Evolutionary conservation across 805 yeast species (phyloP).

Genomic region (Lipomyces spencermartinsiae): DNA sequence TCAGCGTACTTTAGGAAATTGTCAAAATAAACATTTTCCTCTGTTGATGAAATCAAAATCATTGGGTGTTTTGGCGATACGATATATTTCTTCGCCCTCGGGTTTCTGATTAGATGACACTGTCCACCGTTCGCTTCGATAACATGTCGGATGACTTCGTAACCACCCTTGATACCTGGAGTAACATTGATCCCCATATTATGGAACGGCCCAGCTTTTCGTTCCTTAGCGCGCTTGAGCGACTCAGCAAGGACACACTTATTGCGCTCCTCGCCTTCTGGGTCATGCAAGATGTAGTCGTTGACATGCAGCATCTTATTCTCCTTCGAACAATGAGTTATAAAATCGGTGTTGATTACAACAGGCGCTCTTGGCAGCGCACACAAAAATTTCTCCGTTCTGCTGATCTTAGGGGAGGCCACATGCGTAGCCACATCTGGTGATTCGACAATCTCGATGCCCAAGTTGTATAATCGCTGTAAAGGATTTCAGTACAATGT

Average conservation of each 20-base stretch:
- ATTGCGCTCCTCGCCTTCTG: conserved; percentile 46
- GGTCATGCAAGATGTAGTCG: conserved; percentile 40
- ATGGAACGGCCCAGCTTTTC: conserved; percentile 51
- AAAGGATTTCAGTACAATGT: not conserved
- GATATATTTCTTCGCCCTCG: conserved; percentile 35
- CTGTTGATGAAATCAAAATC: conserved; percentile 36
- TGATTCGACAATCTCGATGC: conserved; percentile 58
- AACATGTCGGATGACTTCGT: conserved; percentile 60
- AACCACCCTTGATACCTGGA: conserved; percentile 65
- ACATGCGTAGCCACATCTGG: conserved; percentile 52
- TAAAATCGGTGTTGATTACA: conserved; percentile 42
- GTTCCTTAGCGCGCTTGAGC: conserved; percentile 38
- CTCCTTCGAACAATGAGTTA: conserved; percentile 31
- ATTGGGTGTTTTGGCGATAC: conserved; percentile 20
- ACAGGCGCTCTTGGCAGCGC: conserved; percentile 60
- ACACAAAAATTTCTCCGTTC: conserved; percentile 86
- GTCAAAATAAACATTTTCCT: conserved; percentile 33
- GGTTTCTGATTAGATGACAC: conserved; percentile 43
- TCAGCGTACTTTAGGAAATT: conserved; percentile 21
- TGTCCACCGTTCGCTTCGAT: conserved; percentile 65
- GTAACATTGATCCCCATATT: conserved; percentile 62
- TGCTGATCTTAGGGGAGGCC: conserved; percentile 78
- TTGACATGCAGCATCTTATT: conserved; percentile 35
- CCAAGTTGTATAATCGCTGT: conserved; percentile 53
- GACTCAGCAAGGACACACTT: conserved; percentile 36